Conservation (phyloP, 805 yeast genomes). For the Pichia paraexigua region DNA sequence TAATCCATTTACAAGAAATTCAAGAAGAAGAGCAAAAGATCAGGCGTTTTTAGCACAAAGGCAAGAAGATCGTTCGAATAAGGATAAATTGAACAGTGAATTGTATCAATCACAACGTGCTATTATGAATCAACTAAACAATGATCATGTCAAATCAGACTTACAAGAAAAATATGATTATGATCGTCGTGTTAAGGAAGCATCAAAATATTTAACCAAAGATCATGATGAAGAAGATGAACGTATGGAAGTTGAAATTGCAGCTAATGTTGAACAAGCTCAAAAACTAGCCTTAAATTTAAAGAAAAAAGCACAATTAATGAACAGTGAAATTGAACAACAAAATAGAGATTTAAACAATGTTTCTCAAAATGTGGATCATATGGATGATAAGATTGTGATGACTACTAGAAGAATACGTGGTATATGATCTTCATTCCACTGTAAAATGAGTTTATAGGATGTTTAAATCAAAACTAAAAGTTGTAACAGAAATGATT, state of each 20-base stretch:
- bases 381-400: conserved; percentile 66
- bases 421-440: conserved; percentile 19
- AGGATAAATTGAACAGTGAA: conserved; percentile 19
- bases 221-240: conserved; percentile 84
- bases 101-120: conserved; percentile 23
- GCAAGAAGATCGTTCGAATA: conserved; percentile 25
- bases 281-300: conserved; percentile 59
- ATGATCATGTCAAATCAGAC: conserved; percentile 23
- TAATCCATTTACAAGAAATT: conserved; percentile 84
- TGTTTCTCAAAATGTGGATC: conserved; percentile 79
- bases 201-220: conserved; percentile 72
- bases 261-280: conserved; percentile 74
- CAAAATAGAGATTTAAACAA: conserved; percentile 69
- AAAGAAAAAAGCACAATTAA: conserved; percentile 61
- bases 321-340: conserved; percentile 67
- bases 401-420: conserved; percentile 26
- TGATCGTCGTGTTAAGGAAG: conserved; percentile 45
- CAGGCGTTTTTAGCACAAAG: conserved; percentile 50
- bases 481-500: not conserved
- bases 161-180: conserved; percentile 39
- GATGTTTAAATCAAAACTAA: too few species aligned
- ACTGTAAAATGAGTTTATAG: not conserved
- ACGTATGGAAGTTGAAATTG: conserved; percentile 82
- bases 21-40: conserved; percentile 68
- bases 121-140: conserved; percentile 41